Conservation (phyloP, 495 filamentous ascomycete species). For the Echria macrotheca region DNA sequence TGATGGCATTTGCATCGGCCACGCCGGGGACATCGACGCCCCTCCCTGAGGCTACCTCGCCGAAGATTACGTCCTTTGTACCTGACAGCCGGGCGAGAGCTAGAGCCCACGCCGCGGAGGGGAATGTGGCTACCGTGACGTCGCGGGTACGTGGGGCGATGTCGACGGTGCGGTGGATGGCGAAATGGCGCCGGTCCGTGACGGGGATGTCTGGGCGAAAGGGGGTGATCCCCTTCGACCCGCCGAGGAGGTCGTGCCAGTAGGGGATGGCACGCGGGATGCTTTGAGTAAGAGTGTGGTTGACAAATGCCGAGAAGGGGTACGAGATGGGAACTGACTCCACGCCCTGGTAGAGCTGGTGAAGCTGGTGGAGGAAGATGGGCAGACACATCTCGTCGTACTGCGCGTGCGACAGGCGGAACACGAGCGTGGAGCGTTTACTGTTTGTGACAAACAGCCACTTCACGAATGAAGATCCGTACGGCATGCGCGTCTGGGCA, state of each 20-base stretch:
- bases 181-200: conserved; percentile 26
- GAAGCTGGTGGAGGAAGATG: conserved; percentile 47
- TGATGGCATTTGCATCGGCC: conserved; percentile 38
- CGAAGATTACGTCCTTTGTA: conserved; percentile 53
- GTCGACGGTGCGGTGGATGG: conserved; percentile 38
- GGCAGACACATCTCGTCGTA: conserved; percentile 69
- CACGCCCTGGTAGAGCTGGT: conserved; percentile 28
- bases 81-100: conserved; percentile 48
- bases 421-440: conserved; percentile 51
- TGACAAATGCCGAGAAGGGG: conserved; percentile 56
- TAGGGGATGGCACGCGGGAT: conserved; percentile 41
- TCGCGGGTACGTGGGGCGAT: conserved; percentile 39
- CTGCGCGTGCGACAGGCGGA: conserved; percentile 68
- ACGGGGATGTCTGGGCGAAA: conserved; percentile 31
- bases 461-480: conserved; percentile 60
- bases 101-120: conserved; percentile 59
- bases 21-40: conserved; percentile 45
- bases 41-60: conserved; percentile 55
- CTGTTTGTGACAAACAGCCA: conserved; percentile 52
- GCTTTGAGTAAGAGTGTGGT: conserved; percentile 33
- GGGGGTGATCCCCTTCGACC: conserved; percentile 42
- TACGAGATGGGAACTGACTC: conserved; percentile 33
- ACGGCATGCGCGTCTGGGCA: conserved; percentile 44
- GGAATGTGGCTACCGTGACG: conserved; percentile 52
- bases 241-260: conserved; percentile 51